Evolutionary conservation across 78 protist species (phyloP), one percentile per base, ranked within the genome.

Genomic region (Dictyostelium capitatum): DNA sequence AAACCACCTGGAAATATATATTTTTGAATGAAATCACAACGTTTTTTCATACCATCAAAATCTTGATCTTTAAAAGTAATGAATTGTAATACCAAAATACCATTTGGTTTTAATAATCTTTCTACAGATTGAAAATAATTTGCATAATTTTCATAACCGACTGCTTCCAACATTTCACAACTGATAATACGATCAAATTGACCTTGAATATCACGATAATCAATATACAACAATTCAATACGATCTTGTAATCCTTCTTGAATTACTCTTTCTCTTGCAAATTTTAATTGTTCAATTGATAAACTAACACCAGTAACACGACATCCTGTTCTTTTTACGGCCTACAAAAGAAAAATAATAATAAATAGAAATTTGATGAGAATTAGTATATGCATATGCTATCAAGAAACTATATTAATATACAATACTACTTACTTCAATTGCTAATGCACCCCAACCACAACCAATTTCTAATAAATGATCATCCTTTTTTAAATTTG

Each of bases 91-190:
- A 92, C 90, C 15, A 69, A 4, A 1, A 77, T n/a, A 51, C 90
- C 96, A 53, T 92, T 83, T 32, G 89, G 77, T 53, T 75, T 83
- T 23, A 92, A 54, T 43, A 92, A 48, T 50, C 41, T 79, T 79
- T 92, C 91, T 1, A 82, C 14, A 0, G 70, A 20, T 32, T 32
- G 10, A 59, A 92, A 92, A 51, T 64, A 92, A 4, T n/a, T 82
- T 41, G 50, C 41, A 74, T 79, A 73, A 37, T 82, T 72, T 47
- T 92, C 96, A 20, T 59, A 80, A 10, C 96, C 96, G 0, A 92
- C 96, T 0, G 96, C 96, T 20, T 92, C 96, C 17, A 92, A 20
- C 96, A 92, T 92, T 65, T 92, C 96, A 47, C 85, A 80, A 37
- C 80, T 54, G 6, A 92, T 80, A 23, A 92, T 69, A 23, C 91